Evolutionary conservation across 1,284 basidiomycete species (phyloP), one percentile per base, ranked within the genome.

Genomic region (Cryptococcus amylolentus): DNA sequence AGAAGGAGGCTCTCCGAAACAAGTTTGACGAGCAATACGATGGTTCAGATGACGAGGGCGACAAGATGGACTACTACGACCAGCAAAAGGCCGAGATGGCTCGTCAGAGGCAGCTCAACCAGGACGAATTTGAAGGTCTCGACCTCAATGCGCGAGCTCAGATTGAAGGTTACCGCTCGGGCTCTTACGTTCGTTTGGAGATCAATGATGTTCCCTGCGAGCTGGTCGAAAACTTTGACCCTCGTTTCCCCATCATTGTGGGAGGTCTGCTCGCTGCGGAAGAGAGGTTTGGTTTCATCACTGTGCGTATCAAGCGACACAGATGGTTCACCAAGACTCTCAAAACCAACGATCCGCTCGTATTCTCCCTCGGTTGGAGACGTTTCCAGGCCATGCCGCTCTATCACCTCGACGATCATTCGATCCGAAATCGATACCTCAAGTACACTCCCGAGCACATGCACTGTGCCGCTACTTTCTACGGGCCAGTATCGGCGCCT

Each of bases 391-490:
- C 86, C 0, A 81, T 96, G 27, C 95, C 95, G 0, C 88, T 98
- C 64, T 99, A 98, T 77, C 92, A 91, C 26, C 81, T 99, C 28
- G 96, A 99, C 76, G 95, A 99, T 74, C 91, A 96, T 69, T 91
- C 88, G 4, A 92, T 95, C 65, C 88, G 96, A 28, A 98, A 98
- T 86, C 89, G 96, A 47, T 91, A 98, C 89, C 88, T 99, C 77
- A 98, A 99, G 80, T 99, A 99, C 75, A 98, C 96, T 0, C 95
- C 95, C 0, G 96, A 98, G 77, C 95, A 99, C 71, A 97, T 96
- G 92, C 96, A 98, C 75, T 98, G 95, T 70, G 91, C 88, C 68
- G 95, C 95, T 2, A 95, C 94, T 0, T 98, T 98, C 78, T 97
- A 94, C 71, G 93, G 90, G 0, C 93, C 93, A 6, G 86, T 91